Evolutionary conservation across 495 filamentous ascomycete species (phyloP).

Genomic region (Schizothecium vesticola): DNA sequence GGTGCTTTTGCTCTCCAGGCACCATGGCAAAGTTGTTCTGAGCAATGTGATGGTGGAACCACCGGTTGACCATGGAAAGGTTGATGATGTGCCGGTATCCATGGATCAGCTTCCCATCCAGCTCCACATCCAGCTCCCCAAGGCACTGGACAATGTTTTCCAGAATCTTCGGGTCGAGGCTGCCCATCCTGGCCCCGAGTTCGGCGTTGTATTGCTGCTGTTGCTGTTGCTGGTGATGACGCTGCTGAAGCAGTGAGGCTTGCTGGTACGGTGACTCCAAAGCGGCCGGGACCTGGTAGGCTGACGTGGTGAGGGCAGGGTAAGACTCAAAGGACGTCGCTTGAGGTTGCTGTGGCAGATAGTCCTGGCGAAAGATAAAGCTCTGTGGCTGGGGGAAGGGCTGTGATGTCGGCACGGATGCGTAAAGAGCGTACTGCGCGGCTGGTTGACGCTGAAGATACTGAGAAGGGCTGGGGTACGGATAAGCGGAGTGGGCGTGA

Average conservation of each 20-base stretch:
- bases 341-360: conserved; percentile 9
- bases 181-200: neutral
- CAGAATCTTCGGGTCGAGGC: neutral
- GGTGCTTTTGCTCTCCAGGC: conserved; percentile 15
- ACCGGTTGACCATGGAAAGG: conserved; percentile 6
- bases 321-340: conserved; percentile 14
- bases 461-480: conserved; percentile 14
- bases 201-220: neutral
- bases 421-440: conserved; percentile 14
- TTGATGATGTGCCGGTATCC: conserved; percentile 14
- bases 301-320: conserved; percentile 3
- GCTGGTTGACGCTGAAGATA: conserved; percentile 15
- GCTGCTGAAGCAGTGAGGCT: neutral
- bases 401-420: conserved; percentile 8
- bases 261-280: conserved; percentile 6
- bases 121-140: neutral
- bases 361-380: conserved; percentile 14
- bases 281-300: conserved; percentile 5
- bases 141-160: conserved; percentile 8
- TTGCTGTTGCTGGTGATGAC: neutral
- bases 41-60: conserved; percentile 5
- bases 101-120: too few species aligned
- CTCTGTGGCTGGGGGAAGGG: conserved; percentile 4
- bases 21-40: conserved; percentile 14
- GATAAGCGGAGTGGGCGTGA: conserved; percentile 2